These are phyloP conservation scores for Neurospora cerealis DNA, from an alignment of 495 filamentous ascomycete species.

Conservation along the genomic window DNA sequence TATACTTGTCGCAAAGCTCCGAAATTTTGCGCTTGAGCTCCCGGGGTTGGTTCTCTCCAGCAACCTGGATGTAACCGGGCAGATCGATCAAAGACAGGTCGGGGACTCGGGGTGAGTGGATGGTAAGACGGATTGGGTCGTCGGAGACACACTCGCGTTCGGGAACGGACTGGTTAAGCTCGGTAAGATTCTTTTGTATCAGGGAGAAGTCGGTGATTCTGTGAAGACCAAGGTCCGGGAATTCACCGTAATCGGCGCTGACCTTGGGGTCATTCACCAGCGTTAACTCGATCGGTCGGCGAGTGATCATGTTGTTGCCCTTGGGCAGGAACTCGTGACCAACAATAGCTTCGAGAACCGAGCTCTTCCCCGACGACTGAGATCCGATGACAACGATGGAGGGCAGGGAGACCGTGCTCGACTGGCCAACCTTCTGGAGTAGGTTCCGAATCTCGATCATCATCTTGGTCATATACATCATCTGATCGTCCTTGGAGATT, in stretches of 20 bases:
- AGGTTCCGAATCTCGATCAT: slow-evolving; percentile 99
- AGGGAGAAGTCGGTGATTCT: slow-evolving; percentile 89
- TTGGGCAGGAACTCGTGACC: slow-evolving; percentile 98
- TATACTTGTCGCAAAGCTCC: slow-evolving; percentile 97
- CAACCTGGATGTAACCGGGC: slow-evolving; percentile 94
- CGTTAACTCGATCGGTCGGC: slow-evolving; percentile 92
- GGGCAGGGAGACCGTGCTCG: slow-evolving; percentile 72
- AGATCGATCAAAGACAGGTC: slow-evolving; percentile 95
- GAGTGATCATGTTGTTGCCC: slow-evolving; percentile 96
- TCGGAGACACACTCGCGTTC: slow-evolving; percentile 87
- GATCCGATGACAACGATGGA: slow-evolving; percentile 98
- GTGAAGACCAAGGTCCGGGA: slow-evolving; percentile 81
- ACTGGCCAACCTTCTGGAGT: slow-evolving; percentile 82
- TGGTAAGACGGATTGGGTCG: slow-evolving; percentile 90
- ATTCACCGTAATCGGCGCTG: slow-evolving; percentile 89
- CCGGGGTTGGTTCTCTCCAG: slow-evolving; percentile 76
- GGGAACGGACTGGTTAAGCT: slow-evolving; percentile 88
- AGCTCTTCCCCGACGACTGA: slow-evolving; percentile 96
- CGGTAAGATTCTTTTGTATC: slow-evolving; percentile 87
- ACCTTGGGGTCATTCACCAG: slow-evolving; percentile 91
- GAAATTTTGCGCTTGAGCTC: slow-evolving; percentile 94
- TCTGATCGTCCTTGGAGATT: slow-evolving; percentile 84
- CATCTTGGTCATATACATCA: slow-evolving; percentile 98
- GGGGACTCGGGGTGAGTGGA: slow-evolving; percentile 90
- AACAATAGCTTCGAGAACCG: slow-evolving; percentile 92